Evolutionary conservation across 129 eudicot genomes (phyloP), one percentile per base, ranked within the genome.

Genomic region (Heracleum sosnowskyi): DNA sequence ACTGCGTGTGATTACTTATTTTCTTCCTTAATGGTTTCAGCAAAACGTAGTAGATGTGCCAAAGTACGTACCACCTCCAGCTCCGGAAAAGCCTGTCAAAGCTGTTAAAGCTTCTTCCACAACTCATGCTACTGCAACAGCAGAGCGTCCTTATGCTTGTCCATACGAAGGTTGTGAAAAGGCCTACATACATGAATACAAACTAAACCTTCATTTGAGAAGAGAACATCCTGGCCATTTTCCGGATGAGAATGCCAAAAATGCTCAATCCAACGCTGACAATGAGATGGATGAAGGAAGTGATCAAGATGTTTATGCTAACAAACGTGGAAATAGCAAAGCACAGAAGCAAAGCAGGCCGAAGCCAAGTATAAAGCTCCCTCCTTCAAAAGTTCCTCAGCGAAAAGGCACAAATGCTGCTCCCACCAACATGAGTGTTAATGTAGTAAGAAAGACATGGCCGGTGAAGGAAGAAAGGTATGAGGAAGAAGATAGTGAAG

Each of bases 101-200:
- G 77, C 90, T 70, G 83, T 87, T 57, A 95, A 87, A 77, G 75
- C 90, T 20, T 33, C 88, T 36, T 63, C 86, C 31, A 79, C 76
- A 35, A 28, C 89, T 70, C 81, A 86, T 63, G 89, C 88, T 53
- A 77, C 94, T 26, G 86, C 89, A 51, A 82, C 98, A 72, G 79
- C 90, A 4, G 94, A 95, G 77, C 96, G 98, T 20, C 98, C 98
- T 5, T 92, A 90, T 45, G 81, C 89, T 24, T 95, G 98, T 51
- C 98, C 97, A 2, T 95, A 91, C 29, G 94, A 90, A 77, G 94
- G 97, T 72, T 95, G 98, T 46, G 92, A 90, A 64, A 95, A 95
- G 80, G 96, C 96, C 66, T 95, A 95, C 81, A 95, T 91, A 63
- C 98, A 95, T 77, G 98, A 95, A 81, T 95, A 95, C 91, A 95